These are phyloP conservation scores for Xylariomycetidae sp. DNA, from an alignment of 2,329 filamentous ascomycete species.

Conservation along the genomic window DNA sequence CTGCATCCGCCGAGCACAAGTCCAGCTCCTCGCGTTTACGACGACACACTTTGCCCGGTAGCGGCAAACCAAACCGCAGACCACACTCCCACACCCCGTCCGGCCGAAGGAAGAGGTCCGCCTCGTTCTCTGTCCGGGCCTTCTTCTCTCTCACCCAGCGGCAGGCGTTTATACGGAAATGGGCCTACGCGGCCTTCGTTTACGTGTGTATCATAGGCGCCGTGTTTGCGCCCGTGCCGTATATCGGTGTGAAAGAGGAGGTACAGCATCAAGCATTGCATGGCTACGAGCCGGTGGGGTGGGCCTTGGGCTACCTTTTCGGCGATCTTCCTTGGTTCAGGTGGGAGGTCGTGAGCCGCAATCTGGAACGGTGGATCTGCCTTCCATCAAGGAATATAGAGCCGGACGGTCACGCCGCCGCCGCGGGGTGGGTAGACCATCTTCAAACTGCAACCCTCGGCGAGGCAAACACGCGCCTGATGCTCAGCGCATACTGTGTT, in stretches of 20 bases:
- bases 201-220: conserved; percentile 62
- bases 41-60: conserved; percentile 48
- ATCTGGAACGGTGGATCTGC: conserved; percentile 69
- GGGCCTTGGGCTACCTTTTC: conserved; percentile 85
- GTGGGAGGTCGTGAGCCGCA: conserved; percentile 61
- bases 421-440: conserved; percentile 56
- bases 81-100: conserved; percentile 51
- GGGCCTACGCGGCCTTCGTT: conserved; percentile 74
- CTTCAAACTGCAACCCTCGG: conserved; percentile 62
- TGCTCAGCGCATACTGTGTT: conserved; percentile 69
- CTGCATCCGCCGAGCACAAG: conserved; percentile 7
- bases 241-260: conserved; percentile 61
- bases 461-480: conserved; percentile 73
- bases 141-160: conserved; percentile 75
- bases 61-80: conserved; percentile 28
- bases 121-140: conserved; percentile 59
- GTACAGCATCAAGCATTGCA: conserved; percentile 61
- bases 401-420: conserved; percentile 31
- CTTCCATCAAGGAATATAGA: conserved; percentile 47
- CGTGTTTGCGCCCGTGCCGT: conserved; percentile 47
- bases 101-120: conserved; percentile 59
- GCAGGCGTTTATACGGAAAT: conserved; percentile 72
- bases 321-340: conserved; percentile 70
- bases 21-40: conserved; percentile 19
- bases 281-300: conserved; percentile 78